These are phyloP conservation scores for Rhodosporidiobolus sp. DNA, from an alignment of 768 basidiomycete genomes.

Conservation along the genomic window DNA sequence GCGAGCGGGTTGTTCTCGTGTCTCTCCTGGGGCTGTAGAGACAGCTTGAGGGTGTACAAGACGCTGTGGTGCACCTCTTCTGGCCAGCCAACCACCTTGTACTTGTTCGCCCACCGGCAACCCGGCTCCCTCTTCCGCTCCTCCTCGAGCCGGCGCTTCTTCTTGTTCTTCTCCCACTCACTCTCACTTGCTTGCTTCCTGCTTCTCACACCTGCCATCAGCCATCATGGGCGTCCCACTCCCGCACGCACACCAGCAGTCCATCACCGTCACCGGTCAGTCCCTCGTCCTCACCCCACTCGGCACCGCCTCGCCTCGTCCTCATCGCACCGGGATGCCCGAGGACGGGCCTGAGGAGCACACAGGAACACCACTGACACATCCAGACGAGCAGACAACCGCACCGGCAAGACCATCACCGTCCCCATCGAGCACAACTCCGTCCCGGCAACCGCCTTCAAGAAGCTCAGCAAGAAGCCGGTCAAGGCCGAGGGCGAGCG, in stretches of 20 bases:
- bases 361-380: background rate
- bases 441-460: slow-evolving; percentile 76
- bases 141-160: background rate
- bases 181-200: too few species aligned
- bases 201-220: background rate
- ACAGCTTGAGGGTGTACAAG: too few species aligned
- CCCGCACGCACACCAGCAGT: background rate
- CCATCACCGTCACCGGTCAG: slow-evolving; percentile 35
- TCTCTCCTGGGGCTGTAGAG: background rate
- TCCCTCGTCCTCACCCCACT: background rate
- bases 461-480: slow-evolving; percentile 58
- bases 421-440: slow-evolving; percentile 76
- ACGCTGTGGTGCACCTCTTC: too few species aligned
- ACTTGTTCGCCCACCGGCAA: background rate
- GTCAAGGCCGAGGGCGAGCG: slow-evolving; percentile 38
- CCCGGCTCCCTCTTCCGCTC: background rate
- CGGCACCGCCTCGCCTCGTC: background rate
- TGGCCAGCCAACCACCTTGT: background rate
- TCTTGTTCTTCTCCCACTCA: background rate
- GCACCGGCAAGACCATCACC: slow-evolving; percentile 72
- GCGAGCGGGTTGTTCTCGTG: background rate
- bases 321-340: too few species aligned
- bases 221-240: background rate
- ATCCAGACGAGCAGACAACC: slow-evolving; percentile 77
- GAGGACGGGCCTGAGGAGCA: too few species aligned